Percentiles rank a stretch among this genome's conserved stretches.
These are phyloP conservation scores for Gossypium thurberi DNA, from an alignment of 345 rosid genomes.

Conservation along the genomic window DNA sequence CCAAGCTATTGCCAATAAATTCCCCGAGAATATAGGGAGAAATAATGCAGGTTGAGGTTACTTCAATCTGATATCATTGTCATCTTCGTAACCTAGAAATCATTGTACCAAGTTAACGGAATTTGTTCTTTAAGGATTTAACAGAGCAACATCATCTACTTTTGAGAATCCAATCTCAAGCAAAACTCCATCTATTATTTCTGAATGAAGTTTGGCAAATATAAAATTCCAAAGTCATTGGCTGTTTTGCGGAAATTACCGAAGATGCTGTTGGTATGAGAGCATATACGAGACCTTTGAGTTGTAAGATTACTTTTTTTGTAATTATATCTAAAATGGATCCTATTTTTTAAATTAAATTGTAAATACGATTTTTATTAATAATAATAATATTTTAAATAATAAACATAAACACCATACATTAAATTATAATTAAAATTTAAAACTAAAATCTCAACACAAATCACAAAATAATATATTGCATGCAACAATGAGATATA, in stretches of 20 bases:
- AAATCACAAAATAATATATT: too few species aligned
- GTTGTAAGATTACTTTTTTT: too few species aligned
- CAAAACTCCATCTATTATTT: background rate
- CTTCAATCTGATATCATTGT: background rate
- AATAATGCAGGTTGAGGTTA: background rate
- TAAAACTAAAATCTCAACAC: too few species aligned
- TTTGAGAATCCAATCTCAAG: background rate
- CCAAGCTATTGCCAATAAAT: background rate
- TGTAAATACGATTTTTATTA: too few species aligned
- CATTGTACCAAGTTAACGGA: background rate
- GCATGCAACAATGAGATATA: too few species aligned
- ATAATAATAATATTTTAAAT: too few species aligned
- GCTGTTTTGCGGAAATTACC: background rate
- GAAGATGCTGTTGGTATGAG: background rate
- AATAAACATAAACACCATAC: too few species aligned
- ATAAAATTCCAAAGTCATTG: background rate
- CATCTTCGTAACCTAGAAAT: background rate
- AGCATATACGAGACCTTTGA: too few species aligned
- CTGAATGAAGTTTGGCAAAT: background rate
- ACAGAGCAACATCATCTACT: background rate
- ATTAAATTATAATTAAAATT: too few species aligned
- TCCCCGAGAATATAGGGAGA: background rate
- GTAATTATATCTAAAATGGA: too few species aligned
- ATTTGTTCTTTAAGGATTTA: background rate
- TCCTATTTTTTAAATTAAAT: too few species aligned